Percentiles rank a stretch among this genome's conserved stretches.
phyloP scores from a whole-genome alignment of 2,329 filamentous ascomycete genomes.

The Zymoseptoria crescenta region DNA sequence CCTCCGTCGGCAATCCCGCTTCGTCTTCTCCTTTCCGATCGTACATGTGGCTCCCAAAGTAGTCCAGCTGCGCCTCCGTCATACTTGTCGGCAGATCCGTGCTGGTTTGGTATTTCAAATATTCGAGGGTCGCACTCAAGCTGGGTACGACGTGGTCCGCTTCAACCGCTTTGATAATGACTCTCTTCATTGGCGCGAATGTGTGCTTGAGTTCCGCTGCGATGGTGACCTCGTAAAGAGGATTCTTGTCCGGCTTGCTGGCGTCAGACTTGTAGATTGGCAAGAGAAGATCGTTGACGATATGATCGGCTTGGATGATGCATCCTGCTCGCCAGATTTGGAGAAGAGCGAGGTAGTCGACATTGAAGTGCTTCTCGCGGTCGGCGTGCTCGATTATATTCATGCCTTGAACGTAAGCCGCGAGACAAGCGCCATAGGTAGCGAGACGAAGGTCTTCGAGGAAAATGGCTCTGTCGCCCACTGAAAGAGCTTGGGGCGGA shows the following conservation, averaged over 20 bases:
- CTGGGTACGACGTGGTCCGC: slow-evolving; percentile 54
- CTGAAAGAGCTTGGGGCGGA: slow-evolving; percentile 28
- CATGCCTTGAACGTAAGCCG: slow-evolving; percentile 58
- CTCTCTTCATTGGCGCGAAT: slow-evolving; percentile 40
- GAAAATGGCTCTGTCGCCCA: slow-evolving; percentile 35
- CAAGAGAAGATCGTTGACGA: slow-evolving; percentile 50
- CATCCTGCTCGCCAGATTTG: slow-evolving; percentile 63
- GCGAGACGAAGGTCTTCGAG: slow-evolving; percentile 53
- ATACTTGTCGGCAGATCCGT: slow-evolving; percentile 58
- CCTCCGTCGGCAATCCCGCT: slow-evolving; percentile 46
- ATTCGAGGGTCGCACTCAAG: slow-evolving; percentile 56
- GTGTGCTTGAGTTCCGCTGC: slow-evolving; percentile 46
- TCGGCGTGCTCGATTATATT: slow-evolving; percentile 55
- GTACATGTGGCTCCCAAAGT: slow-evolving; percentile 61
- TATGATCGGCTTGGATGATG: slow-evolving; percentile 61
- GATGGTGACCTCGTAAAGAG: slow-evolving; percentile 42
- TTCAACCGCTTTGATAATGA: slow-evolving; percentile 48
- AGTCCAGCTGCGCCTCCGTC: slow-evolving; percentile 64
- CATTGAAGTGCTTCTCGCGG: slow-evolving; percentile 51
- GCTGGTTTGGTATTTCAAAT: slow-evolving; percentile 56
- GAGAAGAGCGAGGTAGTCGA: slow-evolving; percentile 45
- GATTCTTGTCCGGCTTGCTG: slow-evolving; percentile 37
- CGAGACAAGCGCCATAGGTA: slow-evolving; percentile 54
- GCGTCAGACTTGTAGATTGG: slow-evolving; percentile 33
- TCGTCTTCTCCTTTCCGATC: slow-evolving; percentile 49